A percentile compares a stretch with the other conserved stretches of the same genome.
phyloP scores from a whole-genome alignment of 2,329 filamentous ascomycete species.

The Penicillium rolfsii region DNA sequence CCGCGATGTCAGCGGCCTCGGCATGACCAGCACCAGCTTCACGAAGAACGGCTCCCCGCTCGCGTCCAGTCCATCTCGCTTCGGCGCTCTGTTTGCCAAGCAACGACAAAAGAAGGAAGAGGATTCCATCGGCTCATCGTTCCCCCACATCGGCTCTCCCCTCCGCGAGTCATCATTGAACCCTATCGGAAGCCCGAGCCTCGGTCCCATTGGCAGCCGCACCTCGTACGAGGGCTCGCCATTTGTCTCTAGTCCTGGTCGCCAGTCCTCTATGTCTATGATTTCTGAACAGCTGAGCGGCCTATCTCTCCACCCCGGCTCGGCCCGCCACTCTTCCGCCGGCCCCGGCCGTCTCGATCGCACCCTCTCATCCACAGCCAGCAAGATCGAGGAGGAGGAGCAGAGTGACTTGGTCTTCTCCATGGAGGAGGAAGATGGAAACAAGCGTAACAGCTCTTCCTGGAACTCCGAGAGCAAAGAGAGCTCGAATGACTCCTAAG shows the following conservation, averaged over 20 bases:
- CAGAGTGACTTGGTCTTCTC: conserved; percentile 53
- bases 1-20: conserved; percentile 56
- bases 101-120: conserved; percentile 57
- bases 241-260: conserved; percentile 58
- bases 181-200: conserved; percentile 53
- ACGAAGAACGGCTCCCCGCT: conserved; percentile 60
- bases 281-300: conserved; percentile 61
- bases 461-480: conserved; percentile 41
- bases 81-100: conserved; percentile 61
- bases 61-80: conserved; percentile 64
- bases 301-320: conserved; percentile 49
- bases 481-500: conserved; percentile 35
- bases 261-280: conserved; percentile 63
- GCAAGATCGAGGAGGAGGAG: conserved; percentile 53
- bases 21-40: conserved; percentile 52
- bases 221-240: conserved; percentile 54
- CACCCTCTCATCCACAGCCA: conserved; percentile 50
- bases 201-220: conserved; percentile 55
- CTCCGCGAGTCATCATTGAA: conserved; percentile 64
- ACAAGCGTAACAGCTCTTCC: conserved; percentile 44
- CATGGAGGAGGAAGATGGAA: conserved; percentile 56
- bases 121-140: conserved; percentile 52
- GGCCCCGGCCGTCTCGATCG: conserved; percentile 47
- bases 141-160: conserved; percentile 67
- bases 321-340: conserved; percentile 42